These are phyloP conservation scores for Leptodermis oblonga DNA, from an alignment of 257 asterid species.

Conservation along the genomic window DNA sequence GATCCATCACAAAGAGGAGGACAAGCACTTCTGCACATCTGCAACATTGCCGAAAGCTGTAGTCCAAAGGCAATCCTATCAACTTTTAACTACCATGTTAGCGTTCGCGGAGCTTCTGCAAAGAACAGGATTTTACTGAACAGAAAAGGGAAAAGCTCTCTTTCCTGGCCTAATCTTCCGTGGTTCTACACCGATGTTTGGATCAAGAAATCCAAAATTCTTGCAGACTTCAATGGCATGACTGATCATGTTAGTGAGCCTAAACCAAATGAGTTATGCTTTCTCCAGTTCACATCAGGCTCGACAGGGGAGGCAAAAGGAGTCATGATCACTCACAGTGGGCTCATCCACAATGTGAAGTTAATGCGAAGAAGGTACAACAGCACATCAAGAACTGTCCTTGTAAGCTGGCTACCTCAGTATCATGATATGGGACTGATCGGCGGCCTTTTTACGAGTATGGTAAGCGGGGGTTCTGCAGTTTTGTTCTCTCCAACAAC, in stretches of 20 bases:
- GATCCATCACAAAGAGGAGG: conserved; percentile 55
- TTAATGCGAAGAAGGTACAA: conserved; percentile 49
- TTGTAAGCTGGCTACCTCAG: conserved; percentile 71
- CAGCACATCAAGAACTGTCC: conserved; percentile 54
- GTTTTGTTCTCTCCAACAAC: conserved; percentile 57
- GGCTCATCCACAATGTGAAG: conserved; percentile 63
- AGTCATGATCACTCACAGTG: conserved; percentile 63
- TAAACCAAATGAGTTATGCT: conserved; percentile 38
- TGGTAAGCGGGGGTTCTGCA: conserved; percentile 68
- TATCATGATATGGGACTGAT: conserved; percentile 80
- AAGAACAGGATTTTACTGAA: conserved; percentile 31
- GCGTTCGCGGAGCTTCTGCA: conserved; percentile 50
- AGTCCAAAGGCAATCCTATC: conserved; percentile 57
- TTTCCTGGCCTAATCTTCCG: conserved; percentile 51
- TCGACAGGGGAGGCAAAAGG: conserved; percentile 73
- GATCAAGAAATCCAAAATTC: conserved; percentile 38
- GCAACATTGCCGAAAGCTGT: conserved; percentile 55
- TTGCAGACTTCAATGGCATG: conserved; percentile 13
- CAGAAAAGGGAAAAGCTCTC: conserved; percentile 25
- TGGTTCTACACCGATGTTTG: conserved; percentile 67
- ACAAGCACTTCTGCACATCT: conserved; percentile 51
- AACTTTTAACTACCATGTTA: conserved; percentile 46
- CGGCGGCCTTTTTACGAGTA: conserved; percentile 55
- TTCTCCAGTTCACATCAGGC: conserved; percentile 69
- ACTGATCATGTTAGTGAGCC: conserved; percentile 27